Evolutionary conservation across 2,329 filamentous ascomycete genomes (phyloP).

Genomic region (Claviceps spartinae): DNA sequence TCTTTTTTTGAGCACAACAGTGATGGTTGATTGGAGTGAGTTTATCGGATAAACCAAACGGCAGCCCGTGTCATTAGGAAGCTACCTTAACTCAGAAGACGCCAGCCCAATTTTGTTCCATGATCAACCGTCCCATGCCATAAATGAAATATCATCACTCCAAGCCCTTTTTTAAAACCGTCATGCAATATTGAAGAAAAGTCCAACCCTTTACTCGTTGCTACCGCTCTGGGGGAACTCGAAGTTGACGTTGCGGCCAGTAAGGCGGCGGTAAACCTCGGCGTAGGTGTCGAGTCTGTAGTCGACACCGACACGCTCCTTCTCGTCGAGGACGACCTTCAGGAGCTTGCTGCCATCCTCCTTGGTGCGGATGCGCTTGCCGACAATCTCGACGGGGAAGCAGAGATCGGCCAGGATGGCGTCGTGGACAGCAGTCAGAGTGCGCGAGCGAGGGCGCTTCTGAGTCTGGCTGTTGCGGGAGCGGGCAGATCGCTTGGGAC

Average conservation of each 20-base stretch:
- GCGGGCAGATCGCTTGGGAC: conserved; percentile 96
- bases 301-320: conserved; percentile 98
- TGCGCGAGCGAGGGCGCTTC: conserved; percentile 97
- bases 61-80: conserved; percentile 34
- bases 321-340: conserved; percentile 99
- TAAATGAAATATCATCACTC: conserved; percentile 19
- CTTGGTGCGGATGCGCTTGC: conserved; percentile 97
- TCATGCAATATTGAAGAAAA: conserved; percentile 5
- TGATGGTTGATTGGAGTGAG: conserved; percentile 11
- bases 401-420: conserved; percentile 95
- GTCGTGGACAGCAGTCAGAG: conserved; percentile 96
- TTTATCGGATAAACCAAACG: conserved; percentile 23
- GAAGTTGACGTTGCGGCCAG: conserved; percentile 90
- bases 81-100: conserved; percentile 34
- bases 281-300: conserved; percentile 99
- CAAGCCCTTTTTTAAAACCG: conserved; percentile 3
- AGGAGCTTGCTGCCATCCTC: conserved; percentile 97
- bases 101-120: conserved; percentile 25
- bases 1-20: conserved; percentile 7
- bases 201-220: conserved; percentile 52
- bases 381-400: conserved; percentile 99
- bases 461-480: conserved; percentile 93
- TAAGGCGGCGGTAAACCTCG: conserved; percentile 97
- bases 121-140: conserved; percentile 24
- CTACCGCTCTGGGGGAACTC: conserved; percentile 86